Base-by-base conservation (phyloP, 2,329 filamentous ascomycete species). In the Aspergillus puulaauensis region DNA sequence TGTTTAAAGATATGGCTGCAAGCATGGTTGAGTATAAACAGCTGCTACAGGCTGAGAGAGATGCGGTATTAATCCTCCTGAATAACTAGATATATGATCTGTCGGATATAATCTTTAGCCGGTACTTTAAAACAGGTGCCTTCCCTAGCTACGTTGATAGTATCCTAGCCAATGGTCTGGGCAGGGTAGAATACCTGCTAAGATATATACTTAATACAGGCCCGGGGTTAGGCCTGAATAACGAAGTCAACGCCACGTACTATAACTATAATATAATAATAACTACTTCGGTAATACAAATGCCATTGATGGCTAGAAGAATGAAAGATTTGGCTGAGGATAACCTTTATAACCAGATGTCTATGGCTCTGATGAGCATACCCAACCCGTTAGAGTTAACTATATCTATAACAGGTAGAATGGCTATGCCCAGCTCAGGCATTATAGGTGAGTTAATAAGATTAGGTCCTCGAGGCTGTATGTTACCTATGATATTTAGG, bases 181-280 rank as follows among this genome's bases (percentile, higher is more conserved):
- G 44, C n/a, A 47, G 44, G 44, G 44, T 47, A 47, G 23, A 47
- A 47, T 47, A 24, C 44, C 44, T 47, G 44, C 44, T 24, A 47
- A 47, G n/a, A 24, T 47, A 47, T 47, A 47, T 47, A 24, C 44
- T 47, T 24, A 24, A 47, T 47, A 24, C 44, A 47, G 44, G 44
- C 12, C 44, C 44, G 2, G 44, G 44, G 5, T 47, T 47, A 47
- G 44, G 44, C 44, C 12, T 47, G 5, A 47, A 24, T 24, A 24
- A 47, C 44, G 44, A 31, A 47, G 44, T n/a, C 23, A 33, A 47
- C 27, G 23, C 44, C 44, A 31, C 44, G 15, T 24, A 47, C 24
- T 24, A 17, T 24, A 8, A 47, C 44, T 15, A 15, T 47, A 31
- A 15, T 47, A 14, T 15, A 27, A 47, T 24, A 33, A 47, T 47